phyloP scores from a whole-genome alignment of 148 eudicot genomes.

The Silene latifolia region DNA sequence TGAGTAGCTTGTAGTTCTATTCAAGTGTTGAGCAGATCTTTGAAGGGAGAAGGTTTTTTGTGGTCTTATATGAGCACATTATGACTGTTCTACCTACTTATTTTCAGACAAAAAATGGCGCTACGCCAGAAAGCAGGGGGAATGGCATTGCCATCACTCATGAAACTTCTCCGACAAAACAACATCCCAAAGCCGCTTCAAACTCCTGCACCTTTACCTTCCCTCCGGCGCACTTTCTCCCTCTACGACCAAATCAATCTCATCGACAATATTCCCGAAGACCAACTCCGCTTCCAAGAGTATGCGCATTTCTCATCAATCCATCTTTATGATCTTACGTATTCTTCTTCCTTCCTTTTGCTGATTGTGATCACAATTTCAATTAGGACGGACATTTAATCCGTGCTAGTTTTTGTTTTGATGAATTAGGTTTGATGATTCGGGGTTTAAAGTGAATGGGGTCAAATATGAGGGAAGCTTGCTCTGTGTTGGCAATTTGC shows the following conservation, averaged over 20 bases:
- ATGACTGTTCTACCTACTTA: too few species aligned
- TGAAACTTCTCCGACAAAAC: conserved; percentile 50
- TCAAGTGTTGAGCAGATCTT: background rate
- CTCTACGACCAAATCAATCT: conserved; percentile 94
- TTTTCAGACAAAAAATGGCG: conserved; percentile 39
- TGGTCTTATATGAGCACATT: background rate
- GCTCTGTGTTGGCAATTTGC: conserved; percentile 77
- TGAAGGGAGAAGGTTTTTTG: background rate
- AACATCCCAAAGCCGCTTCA: conserved; percentile 28
- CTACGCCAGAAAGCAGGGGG: conserved; percentile 54
- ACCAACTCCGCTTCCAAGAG: conserved; percentile 88
- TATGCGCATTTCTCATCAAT: conserved; percentile 10
- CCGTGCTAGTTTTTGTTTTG: background rate
- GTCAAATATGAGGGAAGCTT: conserved; percentile 79
- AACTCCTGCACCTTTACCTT: conserved; percentile 49
- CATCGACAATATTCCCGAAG: conserved; percentile 82
- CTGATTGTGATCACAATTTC: background rate
- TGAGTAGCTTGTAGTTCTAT: background rate
- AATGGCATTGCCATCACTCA: conserved; percentile 55
- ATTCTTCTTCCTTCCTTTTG: background rate
- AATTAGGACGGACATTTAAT: background rate
- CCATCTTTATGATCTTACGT: too few species aligned
- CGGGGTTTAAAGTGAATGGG: conserved; percentile 79
- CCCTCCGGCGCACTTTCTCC: conserved; percentile 86
- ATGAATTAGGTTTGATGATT: conserved; percentile 55